phyloP scores from a whole-genome alignment of 805 yeast species.

The Candida nitratophila region DNA sequence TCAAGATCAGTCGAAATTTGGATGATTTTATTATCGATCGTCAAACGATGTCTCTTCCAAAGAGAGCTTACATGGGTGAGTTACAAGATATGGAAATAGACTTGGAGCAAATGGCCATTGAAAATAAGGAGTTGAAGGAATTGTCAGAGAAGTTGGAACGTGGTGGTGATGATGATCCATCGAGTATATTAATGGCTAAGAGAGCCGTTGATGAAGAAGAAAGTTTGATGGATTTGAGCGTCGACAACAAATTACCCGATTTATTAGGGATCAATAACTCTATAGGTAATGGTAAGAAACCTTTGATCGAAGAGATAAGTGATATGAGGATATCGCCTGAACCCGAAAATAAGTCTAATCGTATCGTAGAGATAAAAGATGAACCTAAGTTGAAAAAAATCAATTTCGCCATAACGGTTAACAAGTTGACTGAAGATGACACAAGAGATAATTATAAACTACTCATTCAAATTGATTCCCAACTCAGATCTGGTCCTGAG shows the following conservation, averaged over 20 bases:
- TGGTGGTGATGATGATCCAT: constrained; percentile 29
- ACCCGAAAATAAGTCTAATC: not conserved
- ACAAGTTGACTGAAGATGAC: constrained; percentile 18
- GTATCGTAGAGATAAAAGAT: too few species aligned
- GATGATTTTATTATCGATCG: constrained; percentile 44
- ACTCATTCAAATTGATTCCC: constrained; percentile 18
- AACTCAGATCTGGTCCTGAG: constrained; percentile 23
- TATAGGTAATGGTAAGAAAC: constrained; percentile 18
- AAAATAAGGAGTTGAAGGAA: constrained; percentile 24
- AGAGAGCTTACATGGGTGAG: constrained; percentile 65
- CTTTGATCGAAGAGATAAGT: constrained; percentile 50
- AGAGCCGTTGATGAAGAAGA: constrained; percentile 15
- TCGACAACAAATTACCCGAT: constrained; percentile 1
- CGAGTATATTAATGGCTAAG: constrained; percentile 36
- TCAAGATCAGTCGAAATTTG: constrained; percentile 9
- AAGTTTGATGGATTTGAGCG: constrained; percentile 1
- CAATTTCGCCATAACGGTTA: constrained; percentile 10
- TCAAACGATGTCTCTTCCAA: constrained; percentile 55
- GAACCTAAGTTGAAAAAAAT: constrained; percentile 3
- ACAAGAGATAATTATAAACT: constrained; percentile 11
- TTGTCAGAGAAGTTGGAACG: constrained; percentile 26
- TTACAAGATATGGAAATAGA: constrained; percentile 41
- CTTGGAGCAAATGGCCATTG: constrained; percentile 30
- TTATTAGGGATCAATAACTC: too few species aligned
- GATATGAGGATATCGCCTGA: constrained; percentile 13